Conservation (phyloP, 371 early-diverging fungal genomes). For the Syncephalastrum monosporum region DNA sequence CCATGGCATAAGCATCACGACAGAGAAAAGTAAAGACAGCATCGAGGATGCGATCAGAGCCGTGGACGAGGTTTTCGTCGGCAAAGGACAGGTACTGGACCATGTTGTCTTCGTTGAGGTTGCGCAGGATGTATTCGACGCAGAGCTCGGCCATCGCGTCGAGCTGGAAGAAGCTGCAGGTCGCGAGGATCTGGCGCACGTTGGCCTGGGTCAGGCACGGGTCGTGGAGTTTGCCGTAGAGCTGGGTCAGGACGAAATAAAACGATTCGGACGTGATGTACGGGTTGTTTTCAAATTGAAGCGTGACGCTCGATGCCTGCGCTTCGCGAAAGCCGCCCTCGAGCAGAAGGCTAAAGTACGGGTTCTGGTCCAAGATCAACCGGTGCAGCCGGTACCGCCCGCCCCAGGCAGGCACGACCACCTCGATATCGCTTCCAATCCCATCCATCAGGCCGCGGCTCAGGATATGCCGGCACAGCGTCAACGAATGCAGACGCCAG, state of each 20-base stretch:
- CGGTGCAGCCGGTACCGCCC: conserved; percentile 57
- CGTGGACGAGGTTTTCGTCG: conserved; percentile 52
- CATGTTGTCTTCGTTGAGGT: conserved; percentile 45
- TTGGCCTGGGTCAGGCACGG: conserved; percentile 35
- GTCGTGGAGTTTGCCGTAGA: conserved; percentile 45
- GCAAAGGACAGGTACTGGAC: conserved; percentile 57
- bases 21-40: conserved; percentile 60
- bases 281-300: conserved; percentile 58
- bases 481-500: conserved; percentile 40
- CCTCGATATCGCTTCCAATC: conserved; percentile 54
- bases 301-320: conserved; percentile 28
- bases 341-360: conserved; percentile 52
- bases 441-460: conserved; percentile 54
- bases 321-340: conserved; percentile 57
- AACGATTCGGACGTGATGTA: conserved; percentile 58
- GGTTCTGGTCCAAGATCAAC: conserved; percentile 55
- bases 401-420: conserved; percentile 48
- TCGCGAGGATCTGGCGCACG: conserved; percentile 50
- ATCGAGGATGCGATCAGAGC: conserved; percentile 56
- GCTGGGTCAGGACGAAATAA: conserved; percentile 51
- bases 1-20: conserved; percentile 54
- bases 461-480: conserved; percentile 51
- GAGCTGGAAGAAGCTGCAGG: conserved; percentile 62
- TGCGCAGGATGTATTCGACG: conserved; percentile 51
- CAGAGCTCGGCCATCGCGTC: conserved; percentile 49